A percentile compares a stretch with the other conserved stretches of the same genome.
phyloP scores from a whole-genome alignment of 139 green algal species.

The Raphidocelis subcapitata region DNA sequence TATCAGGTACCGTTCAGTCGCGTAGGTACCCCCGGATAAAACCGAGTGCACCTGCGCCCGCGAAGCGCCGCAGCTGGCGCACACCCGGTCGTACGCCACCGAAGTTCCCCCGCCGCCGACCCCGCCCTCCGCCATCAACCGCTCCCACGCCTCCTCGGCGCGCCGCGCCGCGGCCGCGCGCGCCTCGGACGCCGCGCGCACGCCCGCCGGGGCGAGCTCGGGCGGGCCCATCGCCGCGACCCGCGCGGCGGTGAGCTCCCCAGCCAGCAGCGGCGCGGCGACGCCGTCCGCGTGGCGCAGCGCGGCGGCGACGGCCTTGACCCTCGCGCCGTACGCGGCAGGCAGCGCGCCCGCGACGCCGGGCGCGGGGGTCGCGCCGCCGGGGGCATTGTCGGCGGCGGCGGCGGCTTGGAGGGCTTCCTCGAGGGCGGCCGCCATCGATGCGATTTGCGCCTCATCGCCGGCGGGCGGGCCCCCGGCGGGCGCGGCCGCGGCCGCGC shows the following conservation, averaged over 20 bases:
- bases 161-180: neutral
- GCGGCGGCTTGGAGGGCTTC: conserved; percentile 3
- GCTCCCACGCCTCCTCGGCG: conserved; percentile 12
- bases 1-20: conserved; percentile 24
- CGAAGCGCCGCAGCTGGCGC: conserved; percentile 16
- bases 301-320: conserved; percentile 6
- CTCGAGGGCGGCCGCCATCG: conserved; percentile 21
- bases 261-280: conserved; percentile 20
- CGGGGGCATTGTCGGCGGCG: neutral
- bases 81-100: conserved; percentile 16
- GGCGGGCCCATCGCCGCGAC: conserved; percentile 8
- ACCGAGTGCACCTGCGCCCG: conserved; percentile 39
- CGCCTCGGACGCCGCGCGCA: neutral
- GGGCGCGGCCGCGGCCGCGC: neutral
- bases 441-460: neutral
- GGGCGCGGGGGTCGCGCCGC: neutral
- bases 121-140: neutral
- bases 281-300: conserved; percentile 31
- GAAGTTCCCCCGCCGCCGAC: conserved; percentile 31
- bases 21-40: conserved; percentile 40
- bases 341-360: neutral
- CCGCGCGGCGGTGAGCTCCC: neutral
- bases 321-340: too few relatives aligned
- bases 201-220: conserved; percentile 4
- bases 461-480: neutral